Evolutionary conservation across 2,329 filamentous ascomycete genomes (phyloP), one percentile per base, ranked within the genome.

Genomic region (Exophiala viscosa): DNA sequence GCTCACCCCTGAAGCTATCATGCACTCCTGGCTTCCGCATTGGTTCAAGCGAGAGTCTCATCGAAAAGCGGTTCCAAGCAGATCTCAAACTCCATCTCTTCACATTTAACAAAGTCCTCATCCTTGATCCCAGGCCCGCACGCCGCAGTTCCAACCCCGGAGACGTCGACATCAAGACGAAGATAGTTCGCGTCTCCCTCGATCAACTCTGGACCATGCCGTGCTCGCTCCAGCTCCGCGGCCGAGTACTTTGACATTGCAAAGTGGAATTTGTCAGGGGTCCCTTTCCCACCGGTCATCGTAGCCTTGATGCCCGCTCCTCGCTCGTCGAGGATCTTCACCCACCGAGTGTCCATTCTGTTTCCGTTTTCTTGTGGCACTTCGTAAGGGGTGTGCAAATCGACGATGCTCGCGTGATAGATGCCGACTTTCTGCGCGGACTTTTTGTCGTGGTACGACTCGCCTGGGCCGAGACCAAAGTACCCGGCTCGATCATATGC

Each of bases 311-410:
- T 33, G 6, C 35, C 42, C n/a, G 34, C 31, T 17, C 34, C 18
- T 11, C 31, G 32, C 6, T 10, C 15, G 18, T 41, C n/a, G 18
- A 17, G 23, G 15, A 54, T 42, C 9, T 69, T 67, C 2, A 86
- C 65, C 78, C 81, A 87, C 5, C 80, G 72, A 0, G 78, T 80
- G 32, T 81, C 81, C 50, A 79, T 80, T 13, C 80, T 73, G 64
- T 87, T 87, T 1, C 82, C 82, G 45, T 78, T 81, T 60, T 87
- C 85, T 63, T 88, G 85, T 0, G 85, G 85, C 17, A 82, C 81
- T 17, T 88, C 85, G 61, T 86, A 87, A 1, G 73, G 71, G 0
- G 76, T 75, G 63, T 80, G 78, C 14, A 87, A 70, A 0, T 76
- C 73, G 1, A 74, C 70, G 15, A 59, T 46, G 9, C 11, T 35